These are phyloP conservation scores for Thermothelomyces thermophilus DNA, from an alignment of 2,329 filamentous ascomycete genomes.

Conservation along the genomic window DNA sequence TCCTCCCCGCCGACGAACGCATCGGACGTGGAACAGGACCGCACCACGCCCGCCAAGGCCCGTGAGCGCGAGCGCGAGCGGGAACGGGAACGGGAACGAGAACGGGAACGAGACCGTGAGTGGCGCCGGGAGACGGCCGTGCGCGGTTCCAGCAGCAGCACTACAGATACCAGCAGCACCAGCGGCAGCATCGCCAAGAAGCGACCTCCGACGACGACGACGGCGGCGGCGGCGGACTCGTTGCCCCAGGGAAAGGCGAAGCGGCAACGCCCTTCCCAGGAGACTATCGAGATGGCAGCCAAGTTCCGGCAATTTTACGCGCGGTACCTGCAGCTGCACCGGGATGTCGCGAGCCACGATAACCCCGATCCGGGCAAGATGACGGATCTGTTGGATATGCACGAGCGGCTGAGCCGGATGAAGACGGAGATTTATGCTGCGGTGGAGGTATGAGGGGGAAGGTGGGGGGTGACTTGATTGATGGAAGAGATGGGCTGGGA, in stretches of 20 bases:
- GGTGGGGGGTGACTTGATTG: background rate
- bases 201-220: constrained; percentile 5
- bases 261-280: constrained; percentile 38
- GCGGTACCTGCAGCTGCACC: constrained; percentile 51
- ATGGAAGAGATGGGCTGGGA: too few species aligned
- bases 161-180: constrained; percentile 11
- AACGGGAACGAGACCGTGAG: constrained; percentile 7
- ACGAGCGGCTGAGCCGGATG: constrained; percentile 46
- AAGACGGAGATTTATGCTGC: constrained; percentile 51
- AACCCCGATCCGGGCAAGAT: constrained; percentile 48
- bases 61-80: constrained; percentile 19
- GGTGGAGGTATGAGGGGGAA: constrained; percentile 31
- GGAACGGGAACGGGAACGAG: constrained; percentile 16
- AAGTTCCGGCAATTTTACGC: constrained; percentile 52
- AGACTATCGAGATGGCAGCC: constrained; percentile 47
- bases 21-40: constrained; percentile 50
- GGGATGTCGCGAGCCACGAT: constrained; percentile 44
- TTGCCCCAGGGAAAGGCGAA: constrained; percentile 32
- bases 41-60: constrained; percentile 28
- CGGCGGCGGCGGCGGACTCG: constrained; percentile 12
- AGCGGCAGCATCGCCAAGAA: constrained; percentile 15
- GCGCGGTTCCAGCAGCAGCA: constrained; percentile 27
- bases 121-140: constrained; percentile 22
- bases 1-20: constrained; percentile 60
- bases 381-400: constrained; percentile 47